Percentiles rank a stretch among this genome's conserved stretches.
These are phyloP conservation scores for Heterobasidion parviporum DNA, from an alignment of 1,284 basidiomycete species.

Conservation along the genomic window DNA sequence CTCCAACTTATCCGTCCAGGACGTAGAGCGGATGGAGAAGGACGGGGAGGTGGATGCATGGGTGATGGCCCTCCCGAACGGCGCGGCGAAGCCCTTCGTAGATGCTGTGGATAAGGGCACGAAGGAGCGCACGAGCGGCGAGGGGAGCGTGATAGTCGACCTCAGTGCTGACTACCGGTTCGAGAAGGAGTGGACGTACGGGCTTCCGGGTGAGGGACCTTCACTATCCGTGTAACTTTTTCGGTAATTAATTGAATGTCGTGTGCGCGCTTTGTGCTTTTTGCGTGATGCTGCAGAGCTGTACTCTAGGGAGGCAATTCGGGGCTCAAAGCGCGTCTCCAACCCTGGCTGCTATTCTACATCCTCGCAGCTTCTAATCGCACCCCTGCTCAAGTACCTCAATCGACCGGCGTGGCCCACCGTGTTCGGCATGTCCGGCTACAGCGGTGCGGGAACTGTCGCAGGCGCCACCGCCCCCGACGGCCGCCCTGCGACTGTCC, in stretches of 20 bases:
- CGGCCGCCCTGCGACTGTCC: constrained; percentile 66
- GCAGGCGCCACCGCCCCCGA: constrained; percentile 55
- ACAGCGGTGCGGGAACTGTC: constrained; percentile 91
- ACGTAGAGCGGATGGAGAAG: constrained; percentile 84
- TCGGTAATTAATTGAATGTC: constrained; percentile 24
- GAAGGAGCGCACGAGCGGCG: constrained; percentile 40
- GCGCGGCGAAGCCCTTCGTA: constrained; percentile 95
- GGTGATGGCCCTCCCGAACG: constrained; percentile 98
- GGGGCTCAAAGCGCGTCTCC: constrained; percentile 76
- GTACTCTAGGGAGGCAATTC: constrained; percentile 72
- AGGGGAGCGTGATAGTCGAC: constrained; percentile 79
- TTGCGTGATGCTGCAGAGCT: constrained; percentile 52
- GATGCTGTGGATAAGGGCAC: constrained; percentile 84
- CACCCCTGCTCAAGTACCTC: constrained; percentile 77
- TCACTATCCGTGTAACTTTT: constrained; percentile 22
- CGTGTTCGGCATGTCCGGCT: constrained; percentile 90
- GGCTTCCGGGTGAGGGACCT: constrained; percentile 89
- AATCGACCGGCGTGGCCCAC: constrained; percentile 66
- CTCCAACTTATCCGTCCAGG: constrained; percentile 68
- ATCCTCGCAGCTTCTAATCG: constrained; percentile 85
- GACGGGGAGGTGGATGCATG: constrained; percentile 88
- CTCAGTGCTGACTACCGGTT: constrained; percentile 95
- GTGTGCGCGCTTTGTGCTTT: constrained; percentile 1
- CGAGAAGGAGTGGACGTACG: constrained; percentile 93
- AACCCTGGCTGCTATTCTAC: constrained; percentile 99